Evolutionary conservation across 1,284 basidiomycete species (phyloP), one percentile per base, ranked within the genome.

Genomic region (Fomitopsis pinicola): DNA sequence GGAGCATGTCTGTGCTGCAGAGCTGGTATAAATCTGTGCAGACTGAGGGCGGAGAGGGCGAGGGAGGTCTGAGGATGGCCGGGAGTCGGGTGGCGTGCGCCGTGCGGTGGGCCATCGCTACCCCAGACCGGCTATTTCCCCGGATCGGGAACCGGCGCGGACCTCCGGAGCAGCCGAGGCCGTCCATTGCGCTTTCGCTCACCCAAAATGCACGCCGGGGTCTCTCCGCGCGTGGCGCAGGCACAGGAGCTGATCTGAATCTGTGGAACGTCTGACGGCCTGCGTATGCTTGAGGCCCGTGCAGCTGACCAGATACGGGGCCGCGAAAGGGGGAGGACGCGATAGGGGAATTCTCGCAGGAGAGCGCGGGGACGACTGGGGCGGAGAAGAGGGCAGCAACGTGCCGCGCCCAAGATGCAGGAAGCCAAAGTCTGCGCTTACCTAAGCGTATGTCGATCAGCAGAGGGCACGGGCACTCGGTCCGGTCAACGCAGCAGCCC

Each of bases 71-170:
- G 57, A 53, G 59, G 66, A 58, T 38, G 46, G 28, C 19, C 38
- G 46, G n/a, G 14, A 33, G 28, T 50, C 48, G 48, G 48, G 48
- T 50, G 48, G 48, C 48, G 48, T 30, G 48, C 48, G 48, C 15
- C 26, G 45, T 48, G 22, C 19, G 45, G n/a, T 46, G 44, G 44
- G 44, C 44, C 45, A 48, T n/a, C 19, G 45, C 48, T 50, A 50
- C 59, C 38, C 59, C 53, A 55, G 63, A 59, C 64, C 67, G 66
- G 69, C 62, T 66, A 68, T 60, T 71, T 70, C 68, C 66, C 67
- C 66, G 72, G 69, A 67, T 69, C 72, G 72, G 72, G 63, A 22
- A 55, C 42, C 59, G 69, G 70, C 61, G n/a, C 59, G 70, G 67
- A 55, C 55, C 48, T 12, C 56, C 62, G 62, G 62, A 60, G 52